A percentile compares a stretch with the other conserved stretches of the same genome.
phyloP scores from a whole-genome alignment of 352 stramenopile genomes.

The Phytophthora sp. region DNA sequence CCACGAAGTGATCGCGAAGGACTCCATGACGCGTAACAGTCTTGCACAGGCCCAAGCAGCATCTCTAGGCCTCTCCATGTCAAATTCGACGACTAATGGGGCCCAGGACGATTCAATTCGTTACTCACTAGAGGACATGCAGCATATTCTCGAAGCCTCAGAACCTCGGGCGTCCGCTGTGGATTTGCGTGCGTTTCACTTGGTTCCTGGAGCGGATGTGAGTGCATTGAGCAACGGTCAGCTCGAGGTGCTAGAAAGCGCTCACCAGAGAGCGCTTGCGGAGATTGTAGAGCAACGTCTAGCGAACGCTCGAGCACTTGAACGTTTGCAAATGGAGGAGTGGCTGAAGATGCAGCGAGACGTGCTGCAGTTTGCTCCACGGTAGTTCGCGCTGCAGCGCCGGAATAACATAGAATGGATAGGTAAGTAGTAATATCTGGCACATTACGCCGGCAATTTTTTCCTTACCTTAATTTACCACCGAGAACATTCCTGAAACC shows the following conservation, averaged over 20 bases:
- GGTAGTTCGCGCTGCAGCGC: conserved; percentile 15
- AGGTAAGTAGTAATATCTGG: too few species aligned
- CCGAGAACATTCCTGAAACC: too few species aligned
- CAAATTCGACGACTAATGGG: conserved; percentile 9
- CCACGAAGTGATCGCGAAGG: conserved; percentile 41
- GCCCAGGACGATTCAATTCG: conserved; percentile 6
- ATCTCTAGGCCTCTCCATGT: conserved; percentile 53
- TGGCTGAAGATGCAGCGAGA: conserved; percentile 79
- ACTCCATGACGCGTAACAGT: conserved; percentile 61
- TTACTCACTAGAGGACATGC: conserved; percentile 57
- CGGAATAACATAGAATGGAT: conserved; percentile 31
- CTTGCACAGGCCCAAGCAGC: conserved; percentile 71
- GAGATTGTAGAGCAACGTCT: conserved; percentile 72
- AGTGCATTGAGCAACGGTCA: conserved; percentile 70
- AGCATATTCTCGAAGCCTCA: conserved; percentile 40
- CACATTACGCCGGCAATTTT: too few species aligned
- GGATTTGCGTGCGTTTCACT: conserved; percentile 49
- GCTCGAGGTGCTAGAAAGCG: conserved; percentile 71
- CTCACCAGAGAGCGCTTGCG: conserved; percentile 61
- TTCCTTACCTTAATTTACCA: too few species aligned
- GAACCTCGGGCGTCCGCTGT: conserved; percentile 46
- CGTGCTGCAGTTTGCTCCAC: conserved; percentile 49
- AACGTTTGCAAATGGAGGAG: conserved; percentile 73
- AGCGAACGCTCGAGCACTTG: conserved; percentile 55
- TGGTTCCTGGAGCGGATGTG: conserved; percentile 61